phyloP scores from a whole-genome alignment of 2,329 filamentous ascomycete genomes.

The Cladorrhinum sp. region DNA sequence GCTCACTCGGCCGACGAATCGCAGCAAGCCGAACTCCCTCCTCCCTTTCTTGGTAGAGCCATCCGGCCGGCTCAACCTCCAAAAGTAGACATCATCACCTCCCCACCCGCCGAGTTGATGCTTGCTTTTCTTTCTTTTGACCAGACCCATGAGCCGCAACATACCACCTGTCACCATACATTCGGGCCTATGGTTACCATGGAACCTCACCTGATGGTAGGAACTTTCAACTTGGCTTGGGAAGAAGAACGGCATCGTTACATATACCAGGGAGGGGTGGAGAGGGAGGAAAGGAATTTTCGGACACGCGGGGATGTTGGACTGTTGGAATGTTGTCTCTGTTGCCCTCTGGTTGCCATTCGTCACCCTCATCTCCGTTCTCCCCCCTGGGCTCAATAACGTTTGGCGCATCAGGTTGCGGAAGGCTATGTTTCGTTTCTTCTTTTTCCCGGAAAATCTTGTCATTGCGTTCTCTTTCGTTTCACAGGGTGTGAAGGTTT shows the following conservation, averaged over 20 bases:
- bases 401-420: not conserved
- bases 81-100: not conserved
- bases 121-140: not conserved
- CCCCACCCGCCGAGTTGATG: not conserved
- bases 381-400: not conserved
- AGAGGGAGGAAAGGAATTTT: not conserved
- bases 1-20: not conserved
- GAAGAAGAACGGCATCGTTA: not conserved
- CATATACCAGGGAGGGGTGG: not conserved
- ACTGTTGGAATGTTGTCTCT: not conserved
- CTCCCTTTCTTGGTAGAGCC: not conserved
- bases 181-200: not conserved
- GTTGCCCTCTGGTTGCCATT: too few relatives aligned
- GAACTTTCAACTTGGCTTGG: conserved; percentile 1
- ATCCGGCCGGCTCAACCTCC: not conserved
- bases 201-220: conserved; percentile 1
- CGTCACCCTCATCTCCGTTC: not conserved
- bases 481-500: not conserved
- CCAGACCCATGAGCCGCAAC: not conserved
- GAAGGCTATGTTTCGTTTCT: not conserved
- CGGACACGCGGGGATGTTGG: not conserved
- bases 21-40: not conserved
- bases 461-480: not conserved
- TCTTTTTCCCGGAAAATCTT: not conserved
- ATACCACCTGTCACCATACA: not conserved